Evolutionary conservation across 2,329 filamentous ascomycete genomes (phyloP), one percentile per base, ranked within the genome.

Genomic region (Xylariales sp.): DNA sequence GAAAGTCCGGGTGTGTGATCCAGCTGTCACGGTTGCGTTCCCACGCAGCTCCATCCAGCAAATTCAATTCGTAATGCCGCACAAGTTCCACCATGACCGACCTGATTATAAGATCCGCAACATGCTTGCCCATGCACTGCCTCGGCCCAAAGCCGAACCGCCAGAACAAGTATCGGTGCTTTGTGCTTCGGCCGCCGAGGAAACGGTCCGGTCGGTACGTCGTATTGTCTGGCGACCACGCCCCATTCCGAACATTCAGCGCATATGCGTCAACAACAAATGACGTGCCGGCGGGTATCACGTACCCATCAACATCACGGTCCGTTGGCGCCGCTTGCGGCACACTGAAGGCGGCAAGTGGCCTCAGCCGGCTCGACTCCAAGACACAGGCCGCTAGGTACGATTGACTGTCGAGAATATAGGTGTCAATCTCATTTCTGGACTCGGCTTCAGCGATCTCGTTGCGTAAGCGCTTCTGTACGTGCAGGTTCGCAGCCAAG

Each of bases 141-240:
- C 67, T 49, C 0, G 67, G 64, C 1, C 68, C 68, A 44, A 70
- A 71, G 0, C 68, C 68, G 49, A 69, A 72, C 3, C 67, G 54
- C 68, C 66, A 70, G 33, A 60, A 63, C 3, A 58, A 46, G 47
- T 70, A 70, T 9, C 68, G 46, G 31, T 46, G 20, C 18, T 55
- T 50, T 4, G 40, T 14, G 19, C 21, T 14, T 19, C 42, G 4
- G 20, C 11, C 9, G 3, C 6, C 34, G 2, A 57, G 34, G 31
- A 62, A 62, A 12, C 60, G 47, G 3, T 49, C 42, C 1, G 67
- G 68, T 0, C 60, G 56, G 45, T 62, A 71, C 4, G 14, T 31
- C 4, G 50, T 33, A 14, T 47, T 45, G 46, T 70, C 66, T 1
- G 49, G 20, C 0, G 60, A 67, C 69, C 68, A 73, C 32, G 53